phyloP scores from a whole-genome alignment of 2,329 filamentous ascomycete genomes.

The Hypoxylon sp. region DNA sequence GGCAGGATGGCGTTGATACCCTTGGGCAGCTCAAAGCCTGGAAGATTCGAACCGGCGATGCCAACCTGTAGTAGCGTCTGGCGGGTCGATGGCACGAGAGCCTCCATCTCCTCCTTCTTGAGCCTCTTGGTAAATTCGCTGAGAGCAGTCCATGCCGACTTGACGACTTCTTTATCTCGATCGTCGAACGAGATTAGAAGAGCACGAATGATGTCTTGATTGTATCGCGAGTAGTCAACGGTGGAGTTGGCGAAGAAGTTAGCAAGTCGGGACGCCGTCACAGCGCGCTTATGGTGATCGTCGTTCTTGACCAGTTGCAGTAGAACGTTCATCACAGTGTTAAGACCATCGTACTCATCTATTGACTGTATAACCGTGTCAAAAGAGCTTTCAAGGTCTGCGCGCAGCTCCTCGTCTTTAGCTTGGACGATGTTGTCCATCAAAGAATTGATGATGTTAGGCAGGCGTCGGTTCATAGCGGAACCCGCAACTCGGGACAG shows the following conservation, averaged over 20 bases:
- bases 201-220: constrained; percentile 91
- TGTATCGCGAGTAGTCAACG: constrained; percentile 93
- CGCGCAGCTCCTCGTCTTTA: constrained; percentile 75
- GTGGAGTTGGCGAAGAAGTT: constrained; percentile 84
- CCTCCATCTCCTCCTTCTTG: constrained; percentile 98
- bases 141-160: constrained; percentile 87
- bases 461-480: constrained; percentile 89
- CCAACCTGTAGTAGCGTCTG: constrained; percentile 89
- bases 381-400: constrained; percentile 81
- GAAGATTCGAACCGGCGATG: constrained; percentile 81
- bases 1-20: constrained; percentile 96
- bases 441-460: constrained; percentile 89
- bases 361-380: constrained; percentile 91
- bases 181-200: constrained; percentile 94
- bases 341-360: constrained; percentile 94
- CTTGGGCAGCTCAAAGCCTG: constrained; percentile 92
- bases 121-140: constrained; percentile 87
- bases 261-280: constrained; percentile 80
- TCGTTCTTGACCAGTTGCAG: constrained; percentile 89
- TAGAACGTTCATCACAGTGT: constrained; percentile 94
- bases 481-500: constrained; percentile 89
- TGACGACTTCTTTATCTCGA: constrained; percentile 81
- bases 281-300: constrained; percentile 83
- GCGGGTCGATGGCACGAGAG: constrained; percentile 83
- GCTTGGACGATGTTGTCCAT: constrained; percentile 89